Evolutionary conservation across 2,329 filamentous ascomycete genomes (phyloP).

Genomic region (Xylariaceae sp.): DNA sequence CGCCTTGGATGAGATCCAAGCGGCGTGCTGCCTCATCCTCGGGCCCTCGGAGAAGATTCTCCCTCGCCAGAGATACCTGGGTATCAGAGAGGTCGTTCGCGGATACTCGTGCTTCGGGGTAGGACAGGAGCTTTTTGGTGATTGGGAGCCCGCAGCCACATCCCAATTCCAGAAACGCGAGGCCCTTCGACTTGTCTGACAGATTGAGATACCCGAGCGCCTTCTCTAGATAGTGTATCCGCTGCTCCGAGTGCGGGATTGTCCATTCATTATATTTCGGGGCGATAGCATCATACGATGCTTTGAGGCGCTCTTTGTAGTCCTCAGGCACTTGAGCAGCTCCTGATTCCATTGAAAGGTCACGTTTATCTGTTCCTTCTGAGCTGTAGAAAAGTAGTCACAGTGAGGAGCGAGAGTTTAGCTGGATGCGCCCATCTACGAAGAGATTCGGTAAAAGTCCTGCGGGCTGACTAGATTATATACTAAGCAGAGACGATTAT

Average conservation of each 20-base stretch:
- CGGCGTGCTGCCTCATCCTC: constrained; percentile 14
- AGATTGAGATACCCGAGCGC: constrained; percentile 38
- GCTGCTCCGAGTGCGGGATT: constrained; percentile 37
- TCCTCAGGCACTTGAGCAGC: constrained; percentile 26
- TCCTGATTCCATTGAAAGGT: constrained; percentile 6
- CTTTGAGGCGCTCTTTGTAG: constrained; percentile 47
- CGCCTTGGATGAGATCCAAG: constrained; percentile 42
- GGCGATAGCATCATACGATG: constrained; percentile 49
- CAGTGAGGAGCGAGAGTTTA: too few species aligned
- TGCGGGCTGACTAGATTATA: too few species aligned
- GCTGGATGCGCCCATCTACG: too few species aligned
- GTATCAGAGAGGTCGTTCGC: constrained; percentile 51
- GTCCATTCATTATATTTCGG: constrained; percentile 50
- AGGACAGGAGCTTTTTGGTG: constrained; percentile 42
- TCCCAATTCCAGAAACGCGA: constrained; percentile 48
- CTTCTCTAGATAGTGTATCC: constrained; percentile 43
- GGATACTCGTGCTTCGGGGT: constrained; percentile 34
- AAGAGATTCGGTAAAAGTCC: too few species aligned
- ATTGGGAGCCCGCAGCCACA: constrained; percentile 49
- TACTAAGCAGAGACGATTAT: too few species aligned
- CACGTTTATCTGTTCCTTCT: too few species aligned
- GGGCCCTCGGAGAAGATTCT: constrained; percentile 30
- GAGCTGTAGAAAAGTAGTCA: too few species aligned
- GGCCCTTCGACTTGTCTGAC: background rate
- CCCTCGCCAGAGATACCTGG: constrained; percentile 44